Percentiles rank a stretch among this genome's conserved stretches.
Evolutionary conservation across 1,284 basidiomycete genomes (phyloP).

Genomic region (Sporisorium sorghi): DNA sequence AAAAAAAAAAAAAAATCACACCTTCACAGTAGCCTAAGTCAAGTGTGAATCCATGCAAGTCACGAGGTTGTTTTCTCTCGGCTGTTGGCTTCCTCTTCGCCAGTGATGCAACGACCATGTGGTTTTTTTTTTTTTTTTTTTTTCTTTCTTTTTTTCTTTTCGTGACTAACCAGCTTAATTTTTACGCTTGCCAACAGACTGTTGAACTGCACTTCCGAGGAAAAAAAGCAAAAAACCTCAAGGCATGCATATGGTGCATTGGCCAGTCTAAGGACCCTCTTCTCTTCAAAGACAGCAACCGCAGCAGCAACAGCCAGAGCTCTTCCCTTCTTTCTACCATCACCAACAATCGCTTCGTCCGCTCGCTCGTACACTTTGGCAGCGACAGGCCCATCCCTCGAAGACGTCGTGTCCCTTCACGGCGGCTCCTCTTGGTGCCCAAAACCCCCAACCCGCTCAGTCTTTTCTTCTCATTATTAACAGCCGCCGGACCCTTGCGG

Average conservation of each 20-base stretch:
- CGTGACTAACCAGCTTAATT: neutral
- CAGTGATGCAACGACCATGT: conserved; percentile 8
- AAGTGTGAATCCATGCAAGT: neutral
- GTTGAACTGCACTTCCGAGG: neutral
- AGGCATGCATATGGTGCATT: too few relatives aligned
- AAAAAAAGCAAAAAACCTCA: too few relatives aligned
- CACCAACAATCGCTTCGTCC: conserved; percentile 35
- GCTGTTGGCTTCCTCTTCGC: neutral
- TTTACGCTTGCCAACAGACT: neutral
- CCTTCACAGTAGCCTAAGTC: neutral
- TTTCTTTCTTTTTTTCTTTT: neutral
- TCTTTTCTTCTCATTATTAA: neutral
- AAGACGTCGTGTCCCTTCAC: conserved; percentile 7
- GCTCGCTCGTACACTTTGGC: conserved; percentile 21
- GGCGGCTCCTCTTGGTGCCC: conserved; percentile 5
- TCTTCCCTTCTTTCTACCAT: conserved; percentile 5
- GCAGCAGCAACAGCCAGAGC: neutral
- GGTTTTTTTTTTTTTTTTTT: neutral
- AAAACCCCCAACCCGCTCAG: neutral
- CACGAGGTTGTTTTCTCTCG: conserved; percentile 13
- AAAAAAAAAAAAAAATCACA: neutral
- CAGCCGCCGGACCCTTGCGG: neutral
- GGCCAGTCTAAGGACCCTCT: too few relatives aligned
- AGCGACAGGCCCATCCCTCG: conserved; percentile 26
- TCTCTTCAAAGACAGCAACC: neutral